A percentile compares a stretch with the other conserved stretches of the same genome.
Conservation (phyloP, 768 basidiomycete genomes). For the Dentipellis sp. region DNA sequence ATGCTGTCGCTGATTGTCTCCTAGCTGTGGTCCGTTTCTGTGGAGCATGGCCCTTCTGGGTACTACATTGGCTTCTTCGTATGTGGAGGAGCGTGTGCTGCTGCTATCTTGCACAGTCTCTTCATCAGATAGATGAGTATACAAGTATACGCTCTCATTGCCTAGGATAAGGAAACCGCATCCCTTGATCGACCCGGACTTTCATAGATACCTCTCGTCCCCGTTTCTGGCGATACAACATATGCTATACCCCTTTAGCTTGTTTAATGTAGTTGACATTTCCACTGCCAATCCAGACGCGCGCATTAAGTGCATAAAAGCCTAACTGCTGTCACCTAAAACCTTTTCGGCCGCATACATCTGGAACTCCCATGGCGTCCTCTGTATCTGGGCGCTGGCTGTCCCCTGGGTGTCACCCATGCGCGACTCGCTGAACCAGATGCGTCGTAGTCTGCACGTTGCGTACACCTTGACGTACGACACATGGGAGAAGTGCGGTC, state of each 20-base stretch:
- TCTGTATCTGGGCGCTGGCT: conserved; percentile 33
- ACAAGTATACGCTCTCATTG: neutral
- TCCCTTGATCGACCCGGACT: too few relatives aligned
- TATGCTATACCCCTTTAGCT: too few relatives aligned
- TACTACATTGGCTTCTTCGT: conserved; percentile 12
- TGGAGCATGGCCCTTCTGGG: conserved; percentile 4
- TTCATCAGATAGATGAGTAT: conserved; percentile 5
- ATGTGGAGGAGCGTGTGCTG: conserved; percentile 2
- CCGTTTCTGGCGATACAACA: too few relatives aligned
- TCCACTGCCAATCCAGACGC: too few relatives aligned
- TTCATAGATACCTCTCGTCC: too few relatives aligned
- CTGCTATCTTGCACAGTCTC: conserved; percentile 2
- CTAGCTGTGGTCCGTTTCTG: conserved; percentile 10
- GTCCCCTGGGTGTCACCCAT: conserved; percentile 6
- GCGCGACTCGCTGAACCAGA: conserved; percentile 56
- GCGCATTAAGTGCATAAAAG: too few relatives aligned
- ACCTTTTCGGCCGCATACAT: conserved; percentile 34
- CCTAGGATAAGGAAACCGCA: too few relatives aligned
- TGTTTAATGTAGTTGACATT: too few relatives aligned
- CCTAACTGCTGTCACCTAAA: too few relatives aligned
- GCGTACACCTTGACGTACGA: conserved; percentile 72
- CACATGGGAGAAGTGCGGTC: conserved; percentile 52
- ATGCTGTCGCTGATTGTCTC: neutral
- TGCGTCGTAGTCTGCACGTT: conserved; percentile 63
- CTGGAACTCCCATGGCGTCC: conserved; percentile 69